A percentile compares a stretch with the other conserved stretches of the same genome.
These are phyloP conservation scores for Penicillium herquei DNA, from an alignment of 495 filamentous ascomycete species.

Conservation along the genomic window DNA sequence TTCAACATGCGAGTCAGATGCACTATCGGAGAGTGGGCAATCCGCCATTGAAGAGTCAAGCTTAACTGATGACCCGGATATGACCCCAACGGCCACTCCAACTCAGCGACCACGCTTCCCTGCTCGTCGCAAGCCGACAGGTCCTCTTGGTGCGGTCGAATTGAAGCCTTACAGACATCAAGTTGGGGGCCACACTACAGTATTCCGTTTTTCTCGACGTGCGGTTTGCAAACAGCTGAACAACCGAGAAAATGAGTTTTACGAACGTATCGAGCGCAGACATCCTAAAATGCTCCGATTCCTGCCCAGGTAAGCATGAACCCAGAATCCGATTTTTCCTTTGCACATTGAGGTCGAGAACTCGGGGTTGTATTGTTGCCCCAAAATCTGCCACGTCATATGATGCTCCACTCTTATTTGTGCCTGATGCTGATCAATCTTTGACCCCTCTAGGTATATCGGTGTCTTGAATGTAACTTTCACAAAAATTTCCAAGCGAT, in stretches of 20 bases:
- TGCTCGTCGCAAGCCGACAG: constrained; percentile 35
- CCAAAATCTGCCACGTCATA: constrained; percentile 2
- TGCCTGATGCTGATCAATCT: constrained; percentile 22
- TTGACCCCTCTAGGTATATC: constrained; percentile 63
- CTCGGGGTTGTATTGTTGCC: background rate
- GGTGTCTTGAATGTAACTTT: constrained; percentile 97
- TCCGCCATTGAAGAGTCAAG: constrained; percentile 52
- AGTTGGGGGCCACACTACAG: constrained; percentile 92
- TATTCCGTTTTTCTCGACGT: constrained; percentile 91
- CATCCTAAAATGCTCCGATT: constrained; percentile 90
- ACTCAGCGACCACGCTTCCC: constrained; percentile 36
- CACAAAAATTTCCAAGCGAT: constrained; percentile 73
- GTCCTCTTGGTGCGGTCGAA: constrained; percentile 86
- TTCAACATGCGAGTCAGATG: constrained; percentile 60
- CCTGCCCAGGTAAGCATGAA: constrained; percentile 74
- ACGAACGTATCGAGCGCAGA: constrained; percentile 86
- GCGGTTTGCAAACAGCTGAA: constrained; percentile 98
- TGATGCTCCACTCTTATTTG: constrained; percentile 12
- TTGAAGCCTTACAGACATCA: constrained; percentile 96
- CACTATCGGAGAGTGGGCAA: constrained; percentile 51
- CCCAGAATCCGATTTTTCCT: constrained; percentile 11
- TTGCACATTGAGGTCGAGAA: background rate
- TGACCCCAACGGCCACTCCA: constrained; percentile 61
- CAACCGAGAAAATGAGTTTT: constrained; percentile 96
- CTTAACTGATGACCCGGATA: constrained; percentile 56